Evolutionary conservation across 2,329 filamentous ascomycete species (phyloP).

Genomic region (Alternaria brassicae): DNA sequence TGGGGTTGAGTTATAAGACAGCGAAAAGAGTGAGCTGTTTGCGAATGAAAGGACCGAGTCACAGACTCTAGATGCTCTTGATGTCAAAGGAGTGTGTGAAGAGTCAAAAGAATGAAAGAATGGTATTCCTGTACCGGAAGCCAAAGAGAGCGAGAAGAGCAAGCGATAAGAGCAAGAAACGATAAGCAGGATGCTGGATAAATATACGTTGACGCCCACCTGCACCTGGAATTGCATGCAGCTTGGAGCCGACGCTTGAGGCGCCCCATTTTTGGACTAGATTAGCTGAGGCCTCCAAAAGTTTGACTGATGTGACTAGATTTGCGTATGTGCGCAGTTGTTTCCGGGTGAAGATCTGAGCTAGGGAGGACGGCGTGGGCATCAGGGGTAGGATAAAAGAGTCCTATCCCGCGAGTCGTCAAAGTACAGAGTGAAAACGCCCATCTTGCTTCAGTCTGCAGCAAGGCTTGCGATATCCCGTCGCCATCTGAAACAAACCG

Average conservation of each 20-base stretch:
- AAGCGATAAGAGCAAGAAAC: slow-evolving; percentile 29
- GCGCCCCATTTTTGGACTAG: slow-evolving; percentile 20
- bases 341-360: slow-evolving; percentile 23
- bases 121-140: slow-evolving; percentile 44
- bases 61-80: slow-evolving; percentile 37
- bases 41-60: slow-evolving; percentile 42
- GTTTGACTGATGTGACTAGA: slow-evolving; percentile 20
- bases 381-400: slow-evolving; percentile 29
- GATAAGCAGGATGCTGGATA: slow-evolving; percentile 23
- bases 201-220: slow-evolving; percentile 29
- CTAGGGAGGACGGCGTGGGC: slow-evolving; percentile 19
- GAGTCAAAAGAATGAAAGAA: slow-evolving; percentile 37
- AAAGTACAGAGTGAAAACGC: slow-evolving; percentile 6
- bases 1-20: slow-evolving; percentile 14
- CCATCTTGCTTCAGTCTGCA: background rate
- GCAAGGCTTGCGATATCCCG: background rate
- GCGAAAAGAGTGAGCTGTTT: slow-evolving; percentile 32
- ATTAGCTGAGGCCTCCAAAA: slow-evolving; percentile 17
- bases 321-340: slow-evolving; percentile 21
- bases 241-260: slow-evolving; percentile 19
- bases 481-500: slow-evolving; percentile 12
- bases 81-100: slow-evolving; percentile 35
- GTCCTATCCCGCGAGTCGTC: slow-evolving; percentile 4
- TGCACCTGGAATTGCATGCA: slow-evolving; percentile 26
- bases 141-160: slow-evolving; percentile 8